Percentiles rank a stretch among this genome's conserved stretches.
Conservation (phyloP, 768 basidiomycete species). For the Cystofilobasidium macerans region DNA sequence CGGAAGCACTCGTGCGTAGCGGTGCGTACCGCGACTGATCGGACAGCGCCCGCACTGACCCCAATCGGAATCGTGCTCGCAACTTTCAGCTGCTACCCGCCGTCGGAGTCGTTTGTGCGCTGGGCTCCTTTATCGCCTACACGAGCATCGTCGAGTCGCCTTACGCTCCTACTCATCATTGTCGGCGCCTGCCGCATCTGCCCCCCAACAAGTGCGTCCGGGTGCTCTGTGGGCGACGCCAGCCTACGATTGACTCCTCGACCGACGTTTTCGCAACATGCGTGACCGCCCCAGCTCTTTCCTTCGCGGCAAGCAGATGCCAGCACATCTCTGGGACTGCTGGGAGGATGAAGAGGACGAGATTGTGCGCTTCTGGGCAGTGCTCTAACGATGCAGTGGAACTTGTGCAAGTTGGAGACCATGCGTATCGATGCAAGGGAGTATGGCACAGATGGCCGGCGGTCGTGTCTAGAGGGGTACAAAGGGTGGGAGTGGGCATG, state of each 20-base stretch:
- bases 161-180: neutral
- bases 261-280: neutral
- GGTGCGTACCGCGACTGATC: neutral
- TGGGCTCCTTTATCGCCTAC: neutral
- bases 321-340: neutral
- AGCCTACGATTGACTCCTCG: neutral
- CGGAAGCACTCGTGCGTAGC: too few relatives aligned
- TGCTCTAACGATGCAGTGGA: neutral
- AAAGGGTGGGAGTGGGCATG: too few relatives aligned
- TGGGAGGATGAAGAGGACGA: constrained; percentile 7
- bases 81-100: neutral
- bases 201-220: neutral
- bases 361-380: neutral
- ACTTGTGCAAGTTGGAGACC: too few relatives aligned
- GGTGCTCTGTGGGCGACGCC: too few relatives aligned
- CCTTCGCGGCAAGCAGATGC: neutral
- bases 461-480: too few relatives aligned
- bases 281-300: neutral
- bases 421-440: too few relatives aligned
- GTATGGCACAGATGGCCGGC: too few relatives aligned
- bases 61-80: neutral
- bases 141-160: neutral
- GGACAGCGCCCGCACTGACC: too few relatives aligned
- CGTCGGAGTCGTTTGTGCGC: neutral
- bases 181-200: neutral